phyloP scores from a whole-genome alignment of 345 rosid species.

The Populus tremula region DNA sequence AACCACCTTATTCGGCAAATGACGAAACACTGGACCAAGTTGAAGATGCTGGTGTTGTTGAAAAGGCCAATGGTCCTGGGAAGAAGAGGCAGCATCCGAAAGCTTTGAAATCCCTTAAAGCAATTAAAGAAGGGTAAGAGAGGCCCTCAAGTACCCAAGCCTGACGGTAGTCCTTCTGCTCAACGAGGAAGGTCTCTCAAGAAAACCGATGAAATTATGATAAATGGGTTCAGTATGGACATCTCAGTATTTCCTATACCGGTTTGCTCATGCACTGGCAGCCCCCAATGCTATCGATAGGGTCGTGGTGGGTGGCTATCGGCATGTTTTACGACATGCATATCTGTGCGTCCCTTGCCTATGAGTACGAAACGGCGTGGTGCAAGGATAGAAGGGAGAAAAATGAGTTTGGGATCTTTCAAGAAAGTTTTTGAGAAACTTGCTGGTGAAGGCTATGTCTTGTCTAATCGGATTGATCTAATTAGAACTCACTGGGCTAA shows the following conservation, averaged over 20 bases:
- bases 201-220: slow-evolving; percentile 72
- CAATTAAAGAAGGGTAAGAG: slow-evolving; percentile 50
- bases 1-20: slow-evolving; percentile 48
- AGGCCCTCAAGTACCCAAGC: slow-evolving; percentile 66
- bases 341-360: slow-evolving; percentile 88
- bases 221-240: slow-evolving; percentile 84
- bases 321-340: slow-evolving; percentile 86
- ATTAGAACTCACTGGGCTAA: slow-evolving; percentile 95
- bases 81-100: slow-evolving; percentile 61
- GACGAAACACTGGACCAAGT: slow-evolving; percentile 44
- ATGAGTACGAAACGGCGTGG: slow-evolving; percentile 97
- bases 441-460: slow-evolving; percentile 83
- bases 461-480: slow-evolving; percentile 74
- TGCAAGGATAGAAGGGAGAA: slow-evolving; percentile 94
- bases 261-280: slow-evolving; percentile 87
- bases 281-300: slow-evolving; percentile 94
- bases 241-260: slow-evolving; percentile 80
- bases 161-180: slow-evolving; percentile 34
- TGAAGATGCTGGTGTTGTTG: slow-evolving; percentile 38
- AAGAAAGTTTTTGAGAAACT: slow-evolving; percentile 95
- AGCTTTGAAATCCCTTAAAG: slow-evolving; percentile 53
- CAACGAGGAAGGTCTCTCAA: slow-evolving; percentile 69
- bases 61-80: slow-evolving; percentile 41
- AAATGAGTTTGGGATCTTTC: slow-evolving; percentile 96
- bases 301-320: slow-evolving; percentile 99